A percentile compares a stretch with the other conserved stretches of the same genome.
phyloP scores from a whole-genome alignment of 176 grass and related monocot genomes.

The Phoenix roebelenii region DNA sequence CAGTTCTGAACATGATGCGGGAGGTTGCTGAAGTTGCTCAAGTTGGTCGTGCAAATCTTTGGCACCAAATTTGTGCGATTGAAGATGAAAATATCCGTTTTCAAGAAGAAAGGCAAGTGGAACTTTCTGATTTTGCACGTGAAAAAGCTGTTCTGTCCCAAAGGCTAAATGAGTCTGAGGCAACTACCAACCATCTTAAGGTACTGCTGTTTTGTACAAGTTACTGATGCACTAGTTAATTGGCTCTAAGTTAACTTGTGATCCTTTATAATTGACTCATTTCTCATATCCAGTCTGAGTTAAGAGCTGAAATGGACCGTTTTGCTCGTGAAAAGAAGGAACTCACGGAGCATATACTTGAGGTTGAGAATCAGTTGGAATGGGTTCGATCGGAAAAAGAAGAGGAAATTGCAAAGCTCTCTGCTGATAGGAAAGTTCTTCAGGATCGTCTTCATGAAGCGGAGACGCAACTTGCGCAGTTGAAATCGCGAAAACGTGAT shows the following conservation, averaged over 20 bases:
- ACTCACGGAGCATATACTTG: slow-evolving; percentile 46
- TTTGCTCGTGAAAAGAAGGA: slow-evolving; percentile 58
- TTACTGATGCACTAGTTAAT: slow-evolving; percentile 1
- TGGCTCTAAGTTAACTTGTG: slow-evolving; percentile 18
- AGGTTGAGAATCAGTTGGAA: slow-evolving; percentile 82
- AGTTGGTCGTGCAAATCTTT: slow-evolving; percentile 75
- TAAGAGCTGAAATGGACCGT: slow-evolving; percentile 70
- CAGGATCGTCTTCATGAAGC: slow-evolving; percentile 72
- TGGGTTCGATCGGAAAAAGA: slow-evolving; percentile 92
- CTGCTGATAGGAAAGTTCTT: slow-evolving; percentile 58
- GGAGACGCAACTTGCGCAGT: slow-evolving; percentile 62
- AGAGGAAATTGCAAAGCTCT: slow-evolving; percentile 74
- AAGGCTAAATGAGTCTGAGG: slow-evolving; percentile 41
- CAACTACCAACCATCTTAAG: slow-evolving; percentile 42
- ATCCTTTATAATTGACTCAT: slow-evolving; percentile 27
- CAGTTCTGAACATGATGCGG: slow-evolving; percentile 71
- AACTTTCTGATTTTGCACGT: slow-evolving; percentile 46
- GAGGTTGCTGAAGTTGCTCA: slow-evolving; percentile 79
- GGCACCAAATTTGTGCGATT: slow-evolving; percentile 70
- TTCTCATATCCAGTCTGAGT: slow-evolving; percentile 46
- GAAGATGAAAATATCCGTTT: slow-evolving; percentile 86
- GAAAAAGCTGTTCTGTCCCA: slow-evolving; percentile 51
- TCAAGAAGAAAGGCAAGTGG: slow-evolving; percentile 59
- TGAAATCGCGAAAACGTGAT: slow-evolving; percentile 70
- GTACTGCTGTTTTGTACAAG: slow-evolving; percentile 35